Conservation (phyloP, 2,329 filamentous ascomycete species). For the Fusarium sarcochroum region DNA sequence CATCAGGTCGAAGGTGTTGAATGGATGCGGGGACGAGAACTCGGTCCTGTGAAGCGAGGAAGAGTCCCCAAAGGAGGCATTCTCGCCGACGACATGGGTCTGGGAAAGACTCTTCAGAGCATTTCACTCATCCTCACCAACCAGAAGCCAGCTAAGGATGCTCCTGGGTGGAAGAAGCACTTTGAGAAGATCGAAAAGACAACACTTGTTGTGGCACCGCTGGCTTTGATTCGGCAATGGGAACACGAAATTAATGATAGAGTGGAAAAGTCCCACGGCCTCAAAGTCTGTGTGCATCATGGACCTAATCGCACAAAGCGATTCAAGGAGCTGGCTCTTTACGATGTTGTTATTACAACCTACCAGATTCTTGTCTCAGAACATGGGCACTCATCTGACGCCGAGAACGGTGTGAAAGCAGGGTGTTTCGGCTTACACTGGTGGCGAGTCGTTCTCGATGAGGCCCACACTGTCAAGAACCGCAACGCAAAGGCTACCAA, state of each 20-base stretch:
- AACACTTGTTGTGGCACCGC: slow-evolving; percentile 91
- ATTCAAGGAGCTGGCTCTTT: slow-evolving; percentile 81
- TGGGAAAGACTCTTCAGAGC: slow-evolving; percentile 96
- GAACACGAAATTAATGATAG: slow-evolving; percentile 92
- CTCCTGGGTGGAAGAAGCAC: slow-evolving; percentile 76
- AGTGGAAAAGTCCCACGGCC: slow-evolving; percentile 75
- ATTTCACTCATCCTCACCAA: slow-evolving; percentile 91
- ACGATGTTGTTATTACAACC: slow-evolving; percentile 97
- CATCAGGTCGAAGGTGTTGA: slow-evolving; percentile 94
- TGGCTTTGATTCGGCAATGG: slow-evolving; percentile 98
- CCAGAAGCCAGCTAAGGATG: slow-evolving; percentile 72
- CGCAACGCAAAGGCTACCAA: slow-evolving; percentile 95
- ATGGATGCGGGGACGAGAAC: slow-evolving; percentile 96
- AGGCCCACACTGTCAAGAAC: slow-evolving; percentile 99
- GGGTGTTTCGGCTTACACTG: slow-evolving; percentile 94
- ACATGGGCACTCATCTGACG: slow-evolving; percentile 77
- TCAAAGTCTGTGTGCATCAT: slow-evolving; percentile 92
- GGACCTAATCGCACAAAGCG: slow-evolving; percentile 87
- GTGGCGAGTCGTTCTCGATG: slow-evolving; percentile 96
- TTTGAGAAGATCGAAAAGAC: slow-evolving; percentile 78
- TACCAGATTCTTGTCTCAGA: slow-evolving; percentile 97
- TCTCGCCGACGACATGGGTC: slow-evolving; percentile 95
- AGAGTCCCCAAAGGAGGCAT: slow-evolving; percentile 91
- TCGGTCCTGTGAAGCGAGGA: slow-evolving; percentile 85
- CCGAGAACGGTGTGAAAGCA: slow-evolving; percentile 73